These are phyloP conservation scores for Penstemon eatonii DNA, from an alignment of 257 asterid species.

Conservation along the genomic window DNA sequence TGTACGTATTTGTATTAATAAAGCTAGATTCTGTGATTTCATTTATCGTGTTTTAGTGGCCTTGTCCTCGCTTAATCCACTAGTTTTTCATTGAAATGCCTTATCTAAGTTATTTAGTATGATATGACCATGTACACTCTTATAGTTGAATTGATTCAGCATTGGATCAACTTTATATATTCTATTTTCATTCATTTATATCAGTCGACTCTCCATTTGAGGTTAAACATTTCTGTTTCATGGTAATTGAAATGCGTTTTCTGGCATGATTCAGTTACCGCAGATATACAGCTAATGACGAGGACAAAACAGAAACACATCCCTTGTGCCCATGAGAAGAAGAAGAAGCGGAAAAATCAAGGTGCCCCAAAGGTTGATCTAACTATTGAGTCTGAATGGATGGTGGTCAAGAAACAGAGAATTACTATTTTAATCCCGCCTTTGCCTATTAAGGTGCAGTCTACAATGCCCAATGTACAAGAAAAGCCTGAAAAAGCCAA, in stretches of 20 bases:
- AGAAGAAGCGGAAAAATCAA: conserved; percentile 35
- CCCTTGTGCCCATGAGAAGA: conserved; percentile 37
- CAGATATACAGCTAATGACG: conserved; percentile 52
- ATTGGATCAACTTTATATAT: background rate
- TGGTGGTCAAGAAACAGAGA: conserved; percentile 78
- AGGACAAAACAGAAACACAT: conserved; percentile 49
- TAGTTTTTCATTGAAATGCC: background rate
- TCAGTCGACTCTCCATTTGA: background rate
- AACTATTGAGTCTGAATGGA: conserved; percentile 57
- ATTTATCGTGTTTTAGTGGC: background rate
- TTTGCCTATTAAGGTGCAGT: conserved; percentile 44
- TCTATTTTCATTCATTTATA: background rate
- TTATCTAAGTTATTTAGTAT: background rate
- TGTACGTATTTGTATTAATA: background rate
- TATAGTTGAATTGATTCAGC: conserved; percentile 1
- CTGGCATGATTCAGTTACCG: conserved; percentile 6
- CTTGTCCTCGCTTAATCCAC: background rate
- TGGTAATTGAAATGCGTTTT: conserved; percentile 2
- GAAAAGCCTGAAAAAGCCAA: conserved; percentile 36
- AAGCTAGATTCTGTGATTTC: background rate
- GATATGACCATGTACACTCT: background rate
- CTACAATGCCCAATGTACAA: conserved; percentile 31
- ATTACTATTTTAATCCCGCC: conserved; percentile 80
- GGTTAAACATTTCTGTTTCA: background rate
- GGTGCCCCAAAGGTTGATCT: conserved; percentile 30